A percentile compares a stretch with the other conserved stretches of the same genome.
Conservation (phyloP, 805 yeast species). For the Yarrowia deformans region DNA sequence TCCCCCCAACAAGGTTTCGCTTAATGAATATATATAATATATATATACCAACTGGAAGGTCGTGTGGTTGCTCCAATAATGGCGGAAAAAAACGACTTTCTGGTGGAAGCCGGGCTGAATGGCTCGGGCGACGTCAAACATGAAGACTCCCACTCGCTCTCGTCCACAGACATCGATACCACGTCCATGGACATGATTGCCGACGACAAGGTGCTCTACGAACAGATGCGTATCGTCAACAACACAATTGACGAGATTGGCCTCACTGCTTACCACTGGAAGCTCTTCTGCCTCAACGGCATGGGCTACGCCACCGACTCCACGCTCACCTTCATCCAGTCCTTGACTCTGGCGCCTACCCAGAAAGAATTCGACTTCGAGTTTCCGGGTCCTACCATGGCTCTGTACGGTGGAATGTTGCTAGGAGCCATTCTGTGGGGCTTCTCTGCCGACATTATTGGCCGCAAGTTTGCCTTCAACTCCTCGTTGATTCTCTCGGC, state of each 20-base stretch:
- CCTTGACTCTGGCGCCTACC: constrained; percentile 57
- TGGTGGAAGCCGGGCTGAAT: constrained; percentile 13
- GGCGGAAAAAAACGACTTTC: constrained; percentile 9
- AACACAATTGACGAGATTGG: constrained; percentile 68
- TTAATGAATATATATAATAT: not conserved
- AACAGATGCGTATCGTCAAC: constrained; percentile 52
- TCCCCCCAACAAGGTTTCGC: constrained; percentile 4
- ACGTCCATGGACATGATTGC: constrained; percentile 27
- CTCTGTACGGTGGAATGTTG: constrained; percentile 60
- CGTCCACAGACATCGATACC: constrained; percentile 20
- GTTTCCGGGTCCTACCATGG: constrained; percentile 57
- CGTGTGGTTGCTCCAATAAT: not conserved
- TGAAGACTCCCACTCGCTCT: constrained; percentile 24
- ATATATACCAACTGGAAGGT: not conserved
- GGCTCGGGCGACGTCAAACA: constrained; percentile 5
- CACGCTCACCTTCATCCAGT: constrained; percentile 58
- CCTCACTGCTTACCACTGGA: constrained; percentile 62
- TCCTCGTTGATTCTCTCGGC: constrained; percentile 58
- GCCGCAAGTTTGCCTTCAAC: constrained; percentile 62
- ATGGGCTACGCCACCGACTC: constrained; percentile 66
- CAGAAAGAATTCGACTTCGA: constrained; percentile 57
- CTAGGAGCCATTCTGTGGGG: constrained; percentile 66
- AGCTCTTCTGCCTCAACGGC: constrained; percentile 61
- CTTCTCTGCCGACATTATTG: constrained; percentile 61
- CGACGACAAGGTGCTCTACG: constrained; percentile 36